Evolutionary conservation across 116 monocot genomes (phyloP).

Genomic region (Posidonia oceanica): DNA sequence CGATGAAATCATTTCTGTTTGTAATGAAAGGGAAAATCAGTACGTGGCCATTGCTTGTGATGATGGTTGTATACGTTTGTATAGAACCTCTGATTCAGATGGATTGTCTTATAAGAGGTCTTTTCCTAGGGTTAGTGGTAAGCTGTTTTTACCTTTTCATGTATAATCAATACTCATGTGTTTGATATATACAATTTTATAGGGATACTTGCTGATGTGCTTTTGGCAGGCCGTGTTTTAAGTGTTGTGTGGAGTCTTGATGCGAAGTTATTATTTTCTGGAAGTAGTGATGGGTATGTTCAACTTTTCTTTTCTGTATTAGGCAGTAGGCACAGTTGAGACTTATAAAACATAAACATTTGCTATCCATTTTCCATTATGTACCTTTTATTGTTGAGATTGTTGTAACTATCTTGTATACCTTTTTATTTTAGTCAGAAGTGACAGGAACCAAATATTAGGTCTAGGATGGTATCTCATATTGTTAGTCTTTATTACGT

Average conservation of each 20-base stretch:
- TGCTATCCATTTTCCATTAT: not conserved
- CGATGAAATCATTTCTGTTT: slow-evolving; percentile 14
- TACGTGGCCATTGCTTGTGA: slow-evolving; percentile 89
- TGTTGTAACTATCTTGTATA: too few species aligned
- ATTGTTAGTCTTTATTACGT: too few species aligned
- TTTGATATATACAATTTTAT: not conserved
- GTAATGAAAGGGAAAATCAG: slow-evolving; percentile 21
- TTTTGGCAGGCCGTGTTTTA: slow-evolving; percentile 57
- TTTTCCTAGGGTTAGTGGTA: slow-evolving; percentile 85
- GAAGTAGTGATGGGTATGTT: slow-evolving; percentile 88
- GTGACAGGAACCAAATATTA: too few species aligned
- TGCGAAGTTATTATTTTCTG: slow-evolving; percentile 72
- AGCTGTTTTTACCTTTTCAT: slow-evolving; percentile 10
- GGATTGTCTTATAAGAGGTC: slow-evolving; percentile 58
- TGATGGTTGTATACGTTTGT: slow-evolving; percentile 95
- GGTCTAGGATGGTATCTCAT: not conserved
- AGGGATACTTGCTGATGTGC: not conserved
- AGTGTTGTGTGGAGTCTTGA: slow-evolving; percentile 88
- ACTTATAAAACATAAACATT: slow-evolving; percentile 2
- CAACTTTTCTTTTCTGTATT: not conserved
- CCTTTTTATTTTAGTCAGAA: too few species aligned
- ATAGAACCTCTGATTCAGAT: slow-evolving; percentile 38
- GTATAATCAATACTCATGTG: not conserved
- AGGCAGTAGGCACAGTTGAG: not conserved
- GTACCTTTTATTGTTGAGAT: not conserved